phyloP scores from a whole-genome alignment of 345 rosid species.

The Lepidium sativum region DNA sequence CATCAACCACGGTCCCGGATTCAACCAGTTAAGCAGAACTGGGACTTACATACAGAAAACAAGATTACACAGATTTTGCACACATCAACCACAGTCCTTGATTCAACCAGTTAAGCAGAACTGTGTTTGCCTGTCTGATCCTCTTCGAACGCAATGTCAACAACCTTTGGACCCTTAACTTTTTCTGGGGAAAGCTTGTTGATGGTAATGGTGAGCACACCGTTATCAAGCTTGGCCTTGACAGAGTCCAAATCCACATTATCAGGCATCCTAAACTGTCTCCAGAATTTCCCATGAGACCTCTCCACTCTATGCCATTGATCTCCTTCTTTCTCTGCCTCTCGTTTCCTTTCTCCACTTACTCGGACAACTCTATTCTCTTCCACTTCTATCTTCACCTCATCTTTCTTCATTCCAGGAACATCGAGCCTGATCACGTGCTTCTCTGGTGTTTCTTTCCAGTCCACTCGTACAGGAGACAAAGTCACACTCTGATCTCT shows the following conservation, averaged over 20 bases:
- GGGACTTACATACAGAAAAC: not conserved
- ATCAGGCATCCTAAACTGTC: conserved; percentile 67
- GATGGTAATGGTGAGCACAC: conserved; percentile 53
- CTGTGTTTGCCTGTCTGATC: conserved; percentile 32
- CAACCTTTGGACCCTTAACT: conserved; percentile 50
- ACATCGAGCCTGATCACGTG: conserved; percentile 61
- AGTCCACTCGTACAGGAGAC: conserved; percentile 55
- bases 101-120: conserved; percentile 8
- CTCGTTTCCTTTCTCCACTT: conserved; percentile 69
- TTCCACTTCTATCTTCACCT: conserved; percentile 66
- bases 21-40: not conserved
- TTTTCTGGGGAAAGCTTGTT: conserved; percentile 53
- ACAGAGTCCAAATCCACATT: conserved; percentile 60
- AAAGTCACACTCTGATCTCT: conserved; percentile 36
- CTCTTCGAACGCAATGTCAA: conserved; percentile 40
- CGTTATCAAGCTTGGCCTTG: conserved; percentile 60
- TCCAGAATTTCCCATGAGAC: conserved; percentile 71
- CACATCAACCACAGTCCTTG: not conserved
- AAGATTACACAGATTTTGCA: not conserved
- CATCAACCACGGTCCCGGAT: not conserved
- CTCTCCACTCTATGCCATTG: conserved; percentile 85
- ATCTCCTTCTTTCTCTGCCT: conserved; percentile 57
- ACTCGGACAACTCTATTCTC: conserved; percentile 57
- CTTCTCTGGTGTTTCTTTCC: conserved; percentile 78
- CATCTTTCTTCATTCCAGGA: conserved; percentile 70